Percentiles rank a stretch among this genome's conserved stretches.
phyloP scores from a whole-genome alignment of 495 filamentous ascomycete genomes.

The Rusavskia elegans region DNA sequence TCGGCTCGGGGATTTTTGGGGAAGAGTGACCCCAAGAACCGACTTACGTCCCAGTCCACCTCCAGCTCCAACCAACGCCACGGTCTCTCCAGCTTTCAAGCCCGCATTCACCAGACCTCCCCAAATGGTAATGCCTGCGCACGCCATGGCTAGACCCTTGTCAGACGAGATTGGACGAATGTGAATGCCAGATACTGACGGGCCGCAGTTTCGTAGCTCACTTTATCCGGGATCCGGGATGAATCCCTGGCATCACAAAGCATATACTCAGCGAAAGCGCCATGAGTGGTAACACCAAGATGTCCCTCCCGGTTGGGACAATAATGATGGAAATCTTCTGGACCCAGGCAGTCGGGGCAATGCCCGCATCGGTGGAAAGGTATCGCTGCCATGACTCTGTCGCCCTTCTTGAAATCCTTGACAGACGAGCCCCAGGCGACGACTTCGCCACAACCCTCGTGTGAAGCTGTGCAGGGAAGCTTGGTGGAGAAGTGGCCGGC shows the following conservation, averaged over 20 bases:
- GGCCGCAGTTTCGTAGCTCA: constrained; percentile 33
- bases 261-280: constrained; percentile 38
- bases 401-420: constrained; percentile 27
- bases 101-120: constrained; percentile 28
- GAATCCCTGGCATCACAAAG: constrained; percentile 28
- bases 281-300: constrained; percentile 30
- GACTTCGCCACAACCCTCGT: constrained; percentile 43
- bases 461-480: constrained; percentile 37
- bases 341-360: constrained; percentile 30
- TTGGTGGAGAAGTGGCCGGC: constrained; percentile 24
- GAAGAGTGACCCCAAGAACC: no score
- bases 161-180: no score
- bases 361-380: constrained; percentile 29
- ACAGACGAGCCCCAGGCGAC: constrained; percentile 29
- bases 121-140: constrained; percentile 39
- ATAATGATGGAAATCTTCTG: constrained; percentile 29
- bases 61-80: constrained; percentile 38
- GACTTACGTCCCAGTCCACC: constrained; percentile 33
- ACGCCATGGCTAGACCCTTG: constrained; percentile 25
- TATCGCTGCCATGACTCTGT: constrained; percentile 33
- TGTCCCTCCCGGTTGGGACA: constrained; percentile 22
- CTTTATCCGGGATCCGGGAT: constrained; percentile 27
- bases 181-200: constrained; percentile 1
- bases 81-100: constrained; percentile 28
- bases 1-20: no score